Base-by-base conservation (phyloP, 371 early-diverging fungal species). In the Lichtheimia corymbifera region DNA sequence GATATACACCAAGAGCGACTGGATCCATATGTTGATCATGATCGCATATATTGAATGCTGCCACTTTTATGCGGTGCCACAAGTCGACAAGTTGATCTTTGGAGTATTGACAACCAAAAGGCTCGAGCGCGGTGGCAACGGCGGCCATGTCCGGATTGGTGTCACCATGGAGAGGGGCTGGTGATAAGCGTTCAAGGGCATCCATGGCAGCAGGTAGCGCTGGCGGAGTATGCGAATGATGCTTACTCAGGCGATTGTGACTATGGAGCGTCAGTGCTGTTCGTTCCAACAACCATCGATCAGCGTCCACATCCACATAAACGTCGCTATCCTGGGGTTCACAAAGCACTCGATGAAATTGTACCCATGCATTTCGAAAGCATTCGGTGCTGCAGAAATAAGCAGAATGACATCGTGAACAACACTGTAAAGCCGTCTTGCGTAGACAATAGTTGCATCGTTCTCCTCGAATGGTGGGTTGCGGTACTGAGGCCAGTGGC, bases 1-100 rank as follows among this genome's bases (percentile, higher is more conserved):
- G 93, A 61, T 87, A 92, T 14, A 88, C 80, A 14, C 92, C 93
- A 17, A 87, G 86, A 0, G 85, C 94, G 54, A 91, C 67, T 3
- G 78, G 66, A 40, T 88, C 87, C 50, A 90, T 59, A 11, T 90
- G 82, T 2, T 78, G 65, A 45, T 91, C 91, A 53, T 64, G 64
- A 51, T 70, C 71, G n/a, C 56, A 27, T 43, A 70, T 64, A 41
- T 58, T 55, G 53, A 70, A 70, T n/a, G 57, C 50, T 6, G 67
- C 53, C 13, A 50, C 49, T 24, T 58, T 59, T 25, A 57, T 47
- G 7, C 57, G 52, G 7, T 49, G 58, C 68, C 65, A 68, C 11
- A 68, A 62, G 13, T 17, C 12, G 14, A 30, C 44, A 12, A 70
- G 57, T 40, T 70, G 61, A 6, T 65, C 58, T 14, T 27, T 25